Percentiles rank a stretch among this genome's conserved stretches.
Conservation (phyloP, 306 rosid species). For the Biancaea sappan region DNA sequence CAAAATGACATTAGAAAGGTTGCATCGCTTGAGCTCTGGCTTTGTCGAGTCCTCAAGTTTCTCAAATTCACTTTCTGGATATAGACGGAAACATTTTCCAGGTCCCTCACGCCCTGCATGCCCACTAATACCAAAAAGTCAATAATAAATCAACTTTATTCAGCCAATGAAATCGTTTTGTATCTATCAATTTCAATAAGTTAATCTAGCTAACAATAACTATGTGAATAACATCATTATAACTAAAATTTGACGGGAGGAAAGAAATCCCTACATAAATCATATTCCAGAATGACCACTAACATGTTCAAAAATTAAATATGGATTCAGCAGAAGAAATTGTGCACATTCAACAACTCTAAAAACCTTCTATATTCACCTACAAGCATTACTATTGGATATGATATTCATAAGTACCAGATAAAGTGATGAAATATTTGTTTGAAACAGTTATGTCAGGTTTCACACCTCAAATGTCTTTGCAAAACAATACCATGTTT, state of each 20-base stretch:
- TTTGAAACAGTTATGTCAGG: conserved; percentile 6
- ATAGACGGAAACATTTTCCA: conserved; percentile 89
- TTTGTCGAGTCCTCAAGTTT: conserved; percentile 90
- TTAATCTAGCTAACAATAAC: conserved; percentile 24
- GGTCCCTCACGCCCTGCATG: conserved; percentile 96
- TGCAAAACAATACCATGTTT: conserved; percentile 17
- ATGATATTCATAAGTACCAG: not conserved
- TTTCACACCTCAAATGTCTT: conserved; percentile 19
- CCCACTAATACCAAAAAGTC: conserved; percentile 59
- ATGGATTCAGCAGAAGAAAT: not conserved
- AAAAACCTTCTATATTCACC: not conserved
- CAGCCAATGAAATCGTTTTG: conserved; percentile 13
- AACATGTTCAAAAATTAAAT: not conserved
- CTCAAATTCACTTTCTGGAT: conserved; percentile 77
- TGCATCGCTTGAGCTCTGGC: conserved; percentile 96
- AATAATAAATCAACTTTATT: conserved; percentile 22
- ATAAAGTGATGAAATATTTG: not conserved
- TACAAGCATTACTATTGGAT: not conserved
- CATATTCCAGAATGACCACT: conserved; percentile 20
- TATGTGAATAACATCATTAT: conserved; percentile 2
- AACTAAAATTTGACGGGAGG: conserved; percentile 19
- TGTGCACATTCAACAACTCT: not conserved
- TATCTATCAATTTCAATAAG: conserved; percentile 23
- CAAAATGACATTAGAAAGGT: conserved; percentile 86
- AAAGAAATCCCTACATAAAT: not conserved